Evolutionary conservation across 441 rosid species (phyloP).

Genomic region (Biscutella auriculata): DNA sequence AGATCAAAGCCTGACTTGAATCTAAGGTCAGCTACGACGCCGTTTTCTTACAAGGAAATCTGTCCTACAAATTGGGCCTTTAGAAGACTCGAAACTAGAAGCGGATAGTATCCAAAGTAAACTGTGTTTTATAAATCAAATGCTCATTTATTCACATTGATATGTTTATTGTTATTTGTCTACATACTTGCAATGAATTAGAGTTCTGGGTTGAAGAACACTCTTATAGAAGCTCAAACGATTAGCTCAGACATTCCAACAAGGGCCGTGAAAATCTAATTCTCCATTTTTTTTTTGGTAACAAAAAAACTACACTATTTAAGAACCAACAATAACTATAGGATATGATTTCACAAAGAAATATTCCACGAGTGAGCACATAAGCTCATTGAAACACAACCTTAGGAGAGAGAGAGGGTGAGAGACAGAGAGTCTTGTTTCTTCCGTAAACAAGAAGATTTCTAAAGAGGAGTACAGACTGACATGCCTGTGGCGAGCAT

Average conservation of each 20-base stretch:
- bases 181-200: too few relatives aligned
- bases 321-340: constrained; percentile 4
- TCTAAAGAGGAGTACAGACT: neutral
- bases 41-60: too few relatives aligned
- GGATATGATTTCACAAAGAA: constrained; percentile 1
- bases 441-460: constrained; percentile 11
- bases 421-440: neutral
- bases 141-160: too few relatives aligned
- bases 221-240: neutral
- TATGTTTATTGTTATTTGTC: too few relatives aligned
- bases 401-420: neutral
- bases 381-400: neutral
- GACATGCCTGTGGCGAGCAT: neutral
- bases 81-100: too few relatives aligned
- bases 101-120: too few relatives aligned
- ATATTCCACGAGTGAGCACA: constrained; percentile 9
- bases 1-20: too few relatives aligned
- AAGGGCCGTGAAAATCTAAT: neutral
- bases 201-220: neutral
- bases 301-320: constrained; percentile 20
- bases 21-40: too few relatives aligned
- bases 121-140: too few relatives aligned
- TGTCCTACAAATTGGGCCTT: too few relatives aligned
- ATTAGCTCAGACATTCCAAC: neutral
- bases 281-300: too few relatives aligned